phyloP scores from a whole-genome alignment of 2,329 filamentous ascomycete genomes.

The Chlorencoelia australis region DNA sequence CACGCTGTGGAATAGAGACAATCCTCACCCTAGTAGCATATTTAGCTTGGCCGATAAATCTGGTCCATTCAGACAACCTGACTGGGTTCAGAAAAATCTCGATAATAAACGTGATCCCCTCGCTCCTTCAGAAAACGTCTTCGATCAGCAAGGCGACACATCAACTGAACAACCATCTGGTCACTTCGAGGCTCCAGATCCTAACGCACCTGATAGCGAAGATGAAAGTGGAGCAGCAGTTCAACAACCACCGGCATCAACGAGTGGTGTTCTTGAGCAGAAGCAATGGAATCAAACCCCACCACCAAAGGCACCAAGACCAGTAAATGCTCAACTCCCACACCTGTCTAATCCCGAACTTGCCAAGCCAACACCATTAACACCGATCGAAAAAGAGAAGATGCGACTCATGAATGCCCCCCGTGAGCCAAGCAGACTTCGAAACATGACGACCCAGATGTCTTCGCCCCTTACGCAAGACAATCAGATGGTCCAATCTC shows the following conservation, averaged over 20 bases:
- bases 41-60: too few relatives aligned
- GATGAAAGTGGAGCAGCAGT: background rate
- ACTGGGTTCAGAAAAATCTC: too few relatives aligned
- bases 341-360: background rate
- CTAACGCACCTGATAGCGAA: background rate
- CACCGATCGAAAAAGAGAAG: background rate
- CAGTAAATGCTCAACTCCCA: slow-evolving; percentile 9
- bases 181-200: background rate
- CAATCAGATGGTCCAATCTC: too few relatives aligned
- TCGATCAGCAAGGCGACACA: background rate
- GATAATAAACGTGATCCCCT: background rate
- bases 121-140: background rate
- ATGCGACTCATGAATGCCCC: slow-evolving; percentile 5
- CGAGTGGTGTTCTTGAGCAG: slow-evolving; percentile 4
- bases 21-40: too few relatives aligned
- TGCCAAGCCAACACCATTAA: background rate
- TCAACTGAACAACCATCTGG: background rate
- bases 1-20: too few relatives aligned
- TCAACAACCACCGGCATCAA: background rate
- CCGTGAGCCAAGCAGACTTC: slow-evolving; percentile 7
- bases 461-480: too few relatives aligned
- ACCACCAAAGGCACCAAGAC: slow-evolving; percentile 7
- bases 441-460: slow-evolving; percentile 7
- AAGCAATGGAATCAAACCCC: slow-evolving; percentile 9
- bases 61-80: too few relatives aligned